Percentiles rank a stretch among this genome's conserved stretches.
These are phyloP conservation scores for Xylaria palmicola DNA, from an alignment of 495 filamentous ascomycete genomes.

Conservation along the genomic window DNA sequence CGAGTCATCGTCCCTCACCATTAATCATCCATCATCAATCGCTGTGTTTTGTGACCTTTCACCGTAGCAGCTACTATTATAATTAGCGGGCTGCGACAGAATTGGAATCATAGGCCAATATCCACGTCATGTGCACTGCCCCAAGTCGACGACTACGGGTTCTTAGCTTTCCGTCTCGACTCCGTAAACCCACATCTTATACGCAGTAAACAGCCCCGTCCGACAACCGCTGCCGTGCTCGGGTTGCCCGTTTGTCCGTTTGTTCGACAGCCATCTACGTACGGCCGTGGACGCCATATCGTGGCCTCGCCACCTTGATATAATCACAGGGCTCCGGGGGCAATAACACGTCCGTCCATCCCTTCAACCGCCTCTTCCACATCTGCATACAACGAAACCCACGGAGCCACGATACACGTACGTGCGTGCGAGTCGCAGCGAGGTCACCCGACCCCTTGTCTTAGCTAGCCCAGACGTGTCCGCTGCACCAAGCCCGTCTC, in stretches of 20 bases:
- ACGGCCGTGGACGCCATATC: constrained; percentile 7
- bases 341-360: too few species aligned
- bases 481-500: constrained; percentile 8
- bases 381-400: neutral
- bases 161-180: constrained; percentile 6
- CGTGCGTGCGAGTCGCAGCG: neutral
- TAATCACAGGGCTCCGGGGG: too few species aligned
- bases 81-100: neutral
- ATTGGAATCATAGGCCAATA: constrained; percentile 6
- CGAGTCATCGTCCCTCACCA: neutral
- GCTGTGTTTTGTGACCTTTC: neutral
- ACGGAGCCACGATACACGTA: neutral
- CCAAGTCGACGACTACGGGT: constrained; percentile 3
- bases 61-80: neutral
- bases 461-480: constrained; percentile 4
- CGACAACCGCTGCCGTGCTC: neutral
- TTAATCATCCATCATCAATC: neutral
- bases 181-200: constrained; percentile 9
- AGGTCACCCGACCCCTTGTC: constrained; percentile 18
- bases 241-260: constrained; percentile 4
- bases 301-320: neutral
- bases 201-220: neutral
- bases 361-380: neutral
- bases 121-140: constrained; percentile 14
- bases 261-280: constrained; percentile 1